A percentile compares a stretch with the other conserved stretches of the same genome.
Conservation (phyloP, 257 asterid species). For the Nyctanthes arbortristis region DNA sequence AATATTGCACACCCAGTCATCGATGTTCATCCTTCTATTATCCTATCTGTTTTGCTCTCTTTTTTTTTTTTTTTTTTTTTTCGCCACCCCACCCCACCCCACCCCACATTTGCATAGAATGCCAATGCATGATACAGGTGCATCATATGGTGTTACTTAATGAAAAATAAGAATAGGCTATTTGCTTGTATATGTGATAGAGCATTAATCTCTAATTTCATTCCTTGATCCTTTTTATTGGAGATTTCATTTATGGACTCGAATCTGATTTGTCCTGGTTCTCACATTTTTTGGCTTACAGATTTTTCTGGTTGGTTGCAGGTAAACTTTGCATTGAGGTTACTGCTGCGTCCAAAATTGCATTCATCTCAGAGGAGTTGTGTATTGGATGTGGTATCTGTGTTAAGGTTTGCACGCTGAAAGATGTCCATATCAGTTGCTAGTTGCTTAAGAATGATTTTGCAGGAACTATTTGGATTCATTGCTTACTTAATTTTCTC, state of each 20-base stretch:
- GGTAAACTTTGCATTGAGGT: constrained; percentile 69
- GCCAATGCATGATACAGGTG: background rate
- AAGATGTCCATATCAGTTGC: background rate
- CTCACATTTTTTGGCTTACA: background rate
- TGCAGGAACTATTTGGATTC: constrained; percentile 9
- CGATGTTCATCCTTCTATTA: background rate
- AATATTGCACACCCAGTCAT: background rate
- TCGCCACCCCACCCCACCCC: too few species aligned
- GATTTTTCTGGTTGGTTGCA: constrained; percentile 18
- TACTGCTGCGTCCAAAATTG: constrained; percentile 38
- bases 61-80: background rate
- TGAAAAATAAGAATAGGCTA: background rate
- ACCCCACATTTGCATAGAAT: background rate
- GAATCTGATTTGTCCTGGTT: background rate
- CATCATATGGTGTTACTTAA: background rate
- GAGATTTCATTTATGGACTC: background rate
- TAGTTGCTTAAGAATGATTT: background rate
- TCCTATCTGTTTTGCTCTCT: background rate
- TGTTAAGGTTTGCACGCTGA: constrained; percentile 50
- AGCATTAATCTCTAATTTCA: background rate
- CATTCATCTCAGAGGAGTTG: constrained; percentile 64
- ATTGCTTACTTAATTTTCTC: constrained; percentile 19
- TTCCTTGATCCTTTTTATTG: background rate
- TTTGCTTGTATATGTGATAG: background rate
- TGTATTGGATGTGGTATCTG: constrained; percentile 73